These are phyloP conservation scores for Vanrija sp. DNA, from an alignment of 1,284 basidiomycete species.

Conservation along the genomic window DNA sequence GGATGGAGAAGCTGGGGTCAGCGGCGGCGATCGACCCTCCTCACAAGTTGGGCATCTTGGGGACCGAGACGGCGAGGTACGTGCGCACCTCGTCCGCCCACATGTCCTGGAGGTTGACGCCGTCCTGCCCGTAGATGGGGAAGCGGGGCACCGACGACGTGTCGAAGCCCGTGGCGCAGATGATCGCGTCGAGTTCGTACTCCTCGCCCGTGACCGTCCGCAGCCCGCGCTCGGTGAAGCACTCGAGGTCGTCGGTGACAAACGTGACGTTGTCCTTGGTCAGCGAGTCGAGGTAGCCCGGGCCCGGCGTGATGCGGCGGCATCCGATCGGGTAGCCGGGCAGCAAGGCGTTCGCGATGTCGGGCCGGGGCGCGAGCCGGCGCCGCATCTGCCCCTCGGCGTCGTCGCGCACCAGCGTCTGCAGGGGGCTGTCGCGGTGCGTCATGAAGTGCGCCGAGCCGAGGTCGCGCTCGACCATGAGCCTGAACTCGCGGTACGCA, in stretches of 20 bases:
- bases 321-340: conserved; percentile 30
- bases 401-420: conserved; percentile 5
- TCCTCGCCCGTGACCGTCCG: conserved; percentile 17
- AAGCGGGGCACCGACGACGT: conserved; percentile 29
- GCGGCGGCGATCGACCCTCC: neutral
- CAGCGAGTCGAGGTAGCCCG: conserved; percentile 42
- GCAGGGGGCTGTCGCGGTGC: conserved; percentile 19
- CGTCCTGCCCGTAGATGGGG: conserved; percentile 23
- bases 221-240: conserved; percentile 26
- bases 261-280: conserved; percentile 29
- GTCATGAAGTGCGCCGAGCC: conserved; percentile 8
- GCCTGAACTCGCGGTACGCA: conserved; percentile 24
- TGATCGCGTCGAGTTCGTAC: conserved; percentile 28
- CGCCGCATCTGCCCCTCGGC: conserved; percentile 21
- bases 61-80: conserved; percentile 30
- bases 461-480: conserved; percentile 20
- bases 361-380: conserved; percentile 14
- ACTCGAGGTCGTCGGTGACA: conserved; percentile 17
- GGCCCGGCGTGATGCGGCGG: conserved; percentile 37
- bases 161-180: conserved; percentile 39
- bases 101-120: conserved; percentile 32
- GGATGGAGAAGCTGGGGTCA: conserved; percentile 8
- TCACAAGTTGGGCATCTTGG: conserved; percentile 34
- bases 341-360: conserved; percentile 21
- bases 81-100: conserved; percentile 27